A percentile compares a stretch with the other conserved stretches of the same genome.
phyloP scores from a whole-genome alignment of 208 protist genomes.

The Crithidia expoeki region DNA sequence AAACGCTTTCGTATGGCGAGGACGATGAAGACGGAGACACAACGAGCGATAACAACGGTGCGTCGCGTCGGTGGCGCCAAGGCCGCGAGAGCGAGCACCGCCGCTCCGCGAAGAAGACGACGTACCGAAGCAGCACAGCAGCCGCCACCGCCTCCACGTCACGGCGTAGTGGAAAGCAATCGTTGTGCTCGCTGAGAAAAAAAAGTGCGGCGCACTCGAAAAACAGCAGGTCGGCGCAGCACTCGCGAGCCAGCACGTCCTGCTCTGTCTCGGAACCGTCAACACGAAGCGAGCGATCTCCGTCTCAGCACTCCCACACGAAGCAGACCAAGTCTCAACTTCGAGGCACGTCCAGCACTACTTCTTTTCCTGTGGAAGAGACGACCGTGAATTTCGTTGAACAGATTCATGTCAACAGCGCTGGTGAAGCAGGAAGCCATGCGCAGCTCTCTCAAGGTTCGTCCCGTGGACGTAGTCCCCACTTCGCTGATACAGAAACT shows the following conservation, averaged over 20 bases:
- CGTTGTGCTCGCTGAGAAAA: neutral
- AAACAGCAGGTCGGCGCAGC: neutral
- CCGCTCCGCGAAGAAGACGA: neutral
- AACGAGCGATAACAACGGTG: neutral
- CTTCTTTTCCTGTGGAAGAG: neutral
- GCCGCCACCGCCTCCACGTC: conserved; percentile 7
- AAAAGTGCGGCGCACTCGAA: neutral
- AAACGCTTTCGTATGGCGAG: conserved; percentile 8
- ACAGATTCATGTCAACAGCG: neutral
- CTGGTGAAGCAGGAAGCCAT: neutral
- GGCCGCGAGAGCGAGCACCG: neutral
- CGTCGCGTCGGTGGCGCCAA: neutral
- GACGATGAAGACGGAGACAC: neutral
- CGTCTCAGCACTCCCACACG: neutral
- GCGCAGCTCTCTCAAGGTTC: no score
- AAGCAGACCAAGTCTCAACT: neutral
- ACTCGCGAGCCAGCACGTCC: neutral
- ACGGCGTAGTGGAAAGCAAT: conserved; percentile 11
- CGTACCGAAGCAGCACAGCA: conserved; percentile 7
- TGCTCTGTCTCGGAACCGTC: neutral
- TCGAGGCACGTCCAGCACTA: neutral
- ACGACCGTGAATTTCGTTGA: neutral
- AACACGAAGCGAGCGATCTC: neutral
- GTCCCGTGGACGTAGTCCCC: neutral
- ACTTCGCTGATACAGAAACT: neutral